Percentiles rank a stretch among this genome's conserved stretches.
Conservation (phyloP, 2,329 filamentous ascomycete genomes). For the Fusarium euwallaceae region DNA sequence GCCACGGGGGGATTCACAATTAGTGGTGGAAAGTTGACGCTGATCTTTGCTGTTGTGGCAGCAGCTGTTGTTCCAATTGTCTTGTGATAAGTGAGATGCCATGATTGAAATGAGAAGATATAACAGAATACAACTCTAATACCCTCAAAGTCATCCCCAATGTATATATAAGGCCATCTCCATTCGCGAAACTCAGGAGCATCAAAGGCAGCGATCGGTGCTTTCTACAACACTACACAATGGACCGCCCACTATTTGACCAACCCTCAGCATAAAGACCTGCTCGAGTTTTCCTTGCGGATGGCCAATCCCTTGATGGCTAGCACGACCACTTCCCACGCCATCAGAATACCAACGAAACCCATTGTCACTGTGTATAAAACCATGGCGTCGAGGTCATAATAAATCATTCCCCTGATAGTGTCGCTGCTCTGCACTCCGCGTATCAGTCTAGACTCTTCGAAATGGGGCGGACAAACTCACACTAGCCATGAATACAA, state of each 20-base stretch:
- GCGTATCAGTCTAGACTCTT: neutral
- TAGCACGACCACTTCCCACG: neutral
- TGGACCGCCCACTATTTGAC: neutral
- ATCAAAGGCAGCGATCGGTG: neutral
- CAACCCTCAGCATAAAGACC: neutral
- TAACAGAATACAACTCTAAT: neutral
- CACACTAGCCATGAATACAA: neutral
- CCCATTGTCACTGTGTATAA: neutral
- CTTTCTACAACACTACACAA: neutral
- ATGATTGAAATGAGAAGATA: neutral
- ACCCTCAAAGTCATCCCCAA: neutral
- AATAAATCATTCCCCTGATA: neutral
- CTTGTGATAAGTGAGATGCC: neutral
- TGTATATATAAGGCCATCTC: neutral
- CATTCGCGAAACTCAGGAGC: neutral
- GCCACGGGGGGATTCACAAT: neutral
- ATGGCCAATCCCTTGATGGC: neutral
- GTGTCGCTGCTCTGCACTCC: neutral
- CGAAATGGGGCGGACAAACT: neutral
- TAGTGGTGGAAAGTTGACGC: neutral
- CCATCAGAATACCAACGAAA: neutral
- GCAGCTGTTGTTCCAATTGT: neutral
- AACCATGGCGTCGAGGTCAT: neutral
- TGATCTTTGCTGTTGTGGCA: neutral
- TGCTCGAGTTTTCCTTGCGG: neutral